Base-by-base conservation (phyloP, 768 basidiomycete genomes). In the Trametes cingulata region DNA sequence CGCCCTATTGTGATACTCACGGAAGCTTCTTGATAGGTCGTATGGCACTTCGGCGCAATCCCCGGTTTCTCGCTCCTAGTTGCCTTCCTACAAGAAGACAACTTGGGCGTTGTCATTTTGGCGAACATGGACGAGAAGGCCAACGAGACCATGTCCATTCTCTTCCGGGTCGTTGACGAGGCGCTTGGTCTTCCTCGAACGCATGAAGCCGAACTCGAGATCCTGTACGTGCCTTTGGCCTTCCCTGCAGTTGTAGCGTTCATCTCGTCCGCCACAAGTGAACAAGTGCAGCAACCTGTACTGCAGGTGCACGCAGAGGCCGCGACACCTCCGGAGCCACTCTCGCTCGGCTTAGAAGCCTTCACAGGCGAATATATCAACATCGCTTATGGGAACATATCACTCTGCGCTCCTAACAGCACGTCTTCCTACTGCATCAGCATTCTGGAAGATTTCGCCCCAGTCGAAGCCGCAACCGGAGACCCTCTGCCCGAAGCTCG, bases 1-100 rank as follows among this genome's bases (percentile, higher is more conserved):
- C 12, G 41, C 6, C 20, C 10, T 10, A 3, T 9, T 19, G 24
- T 10, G 19, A 45, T 46, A 29, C 25, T 49, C 22, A 41, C 45
- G 17, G 24, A 9, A 19, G 37, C 9, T 10, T 2, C 10, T 15
- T 41, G 39, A 12, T 37, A 78, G 81, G 41, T 75, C 4, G 60
- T 78, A 2, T 65, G 57, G 52, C 78, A 76, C 54, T 9, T 42
- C 0, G 78, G 81, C 10, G 65, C 66, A 9, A 55, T 75, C 20
- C 74, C 75, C 0, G 78, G 78, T 10, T 64, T 77, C 25, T 72
- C 72, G 4, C 67, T 75, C 0, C 37, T 67, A 0, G 71, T 75
- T 7, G 54, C 68, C 0, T 72, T 79, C 60, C 65, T 77, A 13
- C 78, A 77, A 0, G 35, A 62, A 4, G 76, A 78, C 45, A 71